Conservation (phyloP, 2,329 filamentous ascomycete species). For the Leptographium procerum region DNA sequence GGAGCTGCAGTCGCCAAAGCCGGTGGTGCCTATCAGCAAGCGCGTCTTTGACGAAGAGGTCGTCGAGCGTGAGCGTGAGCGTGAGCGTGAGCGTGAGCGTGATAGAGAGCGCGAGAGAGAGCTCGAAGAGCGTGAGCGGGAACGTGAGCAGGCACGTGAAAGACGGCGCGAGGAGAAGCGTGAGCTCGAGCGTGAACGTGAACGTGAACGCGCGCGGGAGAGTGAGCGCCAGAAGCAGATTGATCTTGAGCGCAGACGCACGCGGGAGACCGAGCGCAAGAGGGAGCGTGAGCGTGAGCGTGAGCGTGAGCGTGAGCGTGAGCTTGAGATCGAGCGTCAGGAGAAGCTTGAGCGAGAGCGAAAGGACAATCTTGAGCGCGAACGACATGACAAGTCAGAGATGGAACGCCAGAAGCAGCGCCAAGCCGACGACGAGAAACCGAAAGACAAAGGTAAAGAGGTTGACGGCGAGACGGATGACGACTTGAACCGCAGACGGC, state of each 20-base stretch:
- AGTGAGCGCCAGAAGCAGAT: not conserved
- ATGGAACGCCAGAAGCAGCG: not conserved
- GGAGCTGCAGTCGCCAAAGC: constrained; percentile 76
- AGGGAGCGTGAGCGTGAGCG: not conserved
- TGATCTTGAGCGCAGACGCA: not conserved
- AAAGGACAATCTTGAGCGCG: too few species aligned
- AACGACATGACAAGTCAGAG: not conserved
- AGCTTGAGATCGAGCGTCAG: constrained; percentile 1
- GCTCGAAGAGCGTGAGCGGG: not conserved
- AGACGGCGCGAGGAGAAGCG: too few species aligned
- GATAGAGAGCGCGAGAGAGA: not conserved
- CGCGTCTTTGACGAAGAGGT: constrained; percentile 47
- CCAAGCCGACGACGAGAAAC: not conserved
- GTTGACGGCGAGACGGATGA: not conserved
- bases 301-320: not conserved
- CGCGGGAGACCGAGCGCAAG: not conserved
- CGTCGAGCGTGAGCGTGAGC: constrained; percentile 15
- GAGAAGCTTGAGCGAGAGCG: too few species aligned
- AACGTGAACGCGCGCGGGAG: not conserved
- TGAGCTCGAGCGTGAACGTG: not conserved
- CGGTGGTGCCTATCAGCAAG: constrained; percentile 59
- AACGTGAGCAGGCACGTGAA: not conserved
- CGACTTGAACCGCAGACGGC: not conserved
- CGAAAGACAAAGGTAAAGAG: not conserved
- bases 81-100: not conserved